Base-by-base conservation (phyloP, 169 alveolate genomes). In the Cryptosporidium meleagridis region DNA sequence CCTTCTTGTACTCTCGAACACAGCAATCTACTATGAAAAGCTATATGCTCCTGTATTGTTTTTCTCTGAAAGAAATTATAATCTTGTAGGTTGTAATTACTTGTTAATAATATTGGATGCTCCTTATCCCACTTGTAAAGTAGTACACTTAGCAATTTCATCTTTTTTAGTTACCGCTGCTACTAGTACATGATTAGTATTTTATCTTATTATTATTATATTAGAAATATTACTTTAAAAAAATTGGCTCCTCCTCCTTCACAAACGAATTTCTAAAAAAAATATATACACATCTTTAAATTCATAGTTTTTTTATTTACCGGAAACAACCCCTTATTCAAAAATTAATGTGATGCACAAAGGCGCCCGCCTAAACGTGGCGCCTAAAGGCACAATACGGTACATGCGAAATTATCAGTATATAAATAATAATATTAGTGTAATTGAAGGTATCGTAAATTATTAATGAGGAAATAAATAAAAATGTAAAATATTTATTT, bases 1-100 rank as follows among this genome's bases (percentile, higher is more conserved):
- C 98, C 98, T 33, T 85, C 93, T 1, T 94, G 96, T 4, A 97
- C 96, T 37, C 97, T 91, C 23, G 96, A 85, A 37, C 95, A 93
- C 33, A 96, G 92, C 33, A 94, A 86, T 53, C 98, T 65, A 44
- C 95, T 84, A 65, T 92, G 95, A 71, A 95, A 94, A 48, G 69
- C 75, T 8, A 94, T 93, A 75, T 93, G 96, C 68, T 95, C 96
- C 69, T 87, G 93, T 52, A 94, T 93, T 23, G 95, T 92, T 29
- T 93, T 93, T 86, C 95, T 86, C 65, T 95, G 97, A 69, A 92
- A 95, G 65, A 92, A 93, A 61, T 92, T 85, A 39, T 91, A 85
- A 29, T 70, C 84, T 8, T 84, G 52, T 41, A 93, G 62, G 51
- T 93, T 93, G 53, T 87, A 69, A 23, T 75, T 68, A 33, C 87